Conservation (phyloP, 2,329 filamentous ascomycete species). For the Colletotrichum sidae region DNA sequence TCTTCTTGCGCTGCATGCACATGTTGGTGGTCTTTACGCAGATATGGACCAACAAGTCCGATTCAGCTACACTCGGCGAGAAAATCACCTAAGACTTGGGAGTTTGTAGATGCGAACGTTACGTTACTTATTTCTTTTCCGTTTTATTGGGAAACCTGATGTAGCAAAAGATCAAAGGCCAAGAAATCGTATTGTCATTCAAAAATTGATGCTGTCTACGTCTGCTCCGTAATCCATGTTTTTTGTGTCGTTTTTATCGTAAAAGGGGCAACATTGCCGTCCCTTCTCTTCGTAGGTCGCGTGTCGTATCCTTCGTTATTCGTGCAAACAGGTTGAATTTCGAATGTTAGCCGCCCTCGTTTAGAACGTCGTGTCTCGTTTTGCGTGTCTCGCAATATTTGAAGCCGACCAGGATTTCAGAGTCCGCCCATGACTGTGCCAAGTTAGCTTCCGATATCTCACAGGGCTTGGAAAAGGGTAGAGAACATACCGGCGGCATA, state of each 20-base stretch:
- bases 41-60: too few relatives aligned
- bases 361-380: slow-evolving; percentile 6
- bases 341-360: slow-evolving; percentile 13
- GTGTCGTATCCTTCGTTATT: slow-evolving; percentile 13
- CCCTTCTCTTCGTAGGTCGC: neutral
- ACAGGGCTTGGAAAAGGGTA: neutral
- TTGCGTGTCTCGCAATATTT: slow-evolving; percentile 6
- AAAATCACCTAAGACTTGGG: too few relatives aligned
- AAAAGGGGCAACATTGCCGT: neutral
- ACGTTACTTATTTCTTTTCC: too few relatives aligned
- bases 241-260: slow-evolving; percentile 11
- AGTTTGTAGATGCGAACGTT: too few relatives aligned
- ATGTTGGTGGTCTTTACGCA: too few relatives aligned
- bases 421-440: slow-evolving; percentile 40
- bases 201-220: slow-evolving; percentile 13
- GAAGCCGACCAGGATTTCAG: neutral
- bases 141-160: neutral
- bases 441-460: too few relatives aligned
- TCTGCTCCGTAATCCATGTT: neutral
- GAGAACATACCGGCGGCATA: slow-evolving; percentile 76
- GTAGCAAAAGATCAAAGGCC: slow-evolving; percentile 1
- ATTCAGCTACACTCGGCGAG: too few relatives aligned
- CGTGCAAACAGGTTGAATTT: slow-evolving; percentile 10
- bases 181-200: slow-evolving; percentile 8
- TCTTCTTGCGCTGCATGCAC: neutral